phyloP scores from a whole-genome alignment of 257 asterid species.

The Thymus mandschuricus region DNA sequence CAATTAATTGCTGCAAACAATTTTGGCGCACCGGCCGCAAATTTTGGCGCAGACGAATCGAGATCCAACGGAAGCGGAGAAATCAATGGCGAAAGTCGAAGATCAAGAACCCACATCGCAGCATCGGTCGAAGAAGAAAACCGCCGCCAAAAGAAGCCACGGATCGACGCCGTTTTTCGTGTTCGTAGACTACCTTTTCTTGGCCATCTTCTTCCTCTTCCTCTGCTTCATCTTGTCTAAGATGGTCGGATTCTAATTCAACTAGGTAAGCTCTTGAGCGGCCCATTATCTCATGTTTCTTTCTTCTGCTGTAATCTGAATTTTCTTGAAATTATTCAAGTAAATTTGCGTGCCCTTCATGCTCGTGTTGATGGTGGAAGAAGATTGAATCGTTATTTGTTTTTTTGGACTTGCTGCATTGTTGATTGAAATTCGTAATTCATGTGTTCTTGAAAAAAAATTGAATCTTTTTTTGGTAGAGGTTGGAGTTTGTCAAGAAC shows the following conservation, averaged over 20 bases:
- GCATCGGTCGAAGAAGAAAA: conserved; percentile 42
- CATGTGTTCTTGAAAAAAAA: background rate
- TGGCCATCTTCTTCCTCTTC: conserved; percentile 66
- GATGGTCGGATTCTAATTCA: conserved; percentile 55
- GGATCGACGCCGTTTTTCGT: conserved; percentile 51
- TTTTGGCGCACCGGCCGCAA: too few species aligned
- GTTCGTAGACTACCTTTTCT: conserved; percentile 59
- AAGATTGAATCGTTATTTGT: background rate
- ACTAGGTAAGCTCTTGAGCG: conserved; percentile 33
- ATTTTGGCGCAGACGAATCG: conserved; percentile 3
- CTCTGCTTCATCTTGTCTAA: conserved; percentile 64
- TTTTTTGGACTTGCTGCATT: conserved; percentile 1
- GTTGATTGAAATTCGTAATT: background rate
- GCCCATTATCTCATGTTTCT: conserved; percentile 12
- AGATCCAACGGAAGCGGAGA: conserved; percentile 27
- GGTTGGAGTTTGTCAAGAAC: background rate
- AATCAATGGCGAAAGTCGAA: conserved; percentile 51
- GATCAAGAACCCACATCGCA: conserved; percentile 36
- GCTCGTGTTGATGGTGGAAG: background rate
- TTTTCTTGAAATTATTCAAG: background rate
- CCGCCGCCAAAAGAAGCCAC: conserved; percentile 38
- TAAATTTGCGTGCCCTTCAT: background rate
- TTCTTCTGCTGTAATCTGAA: background rate
- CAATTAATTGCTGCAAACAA: too few species aligned
- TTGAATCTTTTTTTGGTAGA: background rate